Evolutionary conservation across 768 basidiomycete genomes (phyloP), one percentile per base, ranked within the genome.

Genomic region (Pleurotus giganteus): DNA sequence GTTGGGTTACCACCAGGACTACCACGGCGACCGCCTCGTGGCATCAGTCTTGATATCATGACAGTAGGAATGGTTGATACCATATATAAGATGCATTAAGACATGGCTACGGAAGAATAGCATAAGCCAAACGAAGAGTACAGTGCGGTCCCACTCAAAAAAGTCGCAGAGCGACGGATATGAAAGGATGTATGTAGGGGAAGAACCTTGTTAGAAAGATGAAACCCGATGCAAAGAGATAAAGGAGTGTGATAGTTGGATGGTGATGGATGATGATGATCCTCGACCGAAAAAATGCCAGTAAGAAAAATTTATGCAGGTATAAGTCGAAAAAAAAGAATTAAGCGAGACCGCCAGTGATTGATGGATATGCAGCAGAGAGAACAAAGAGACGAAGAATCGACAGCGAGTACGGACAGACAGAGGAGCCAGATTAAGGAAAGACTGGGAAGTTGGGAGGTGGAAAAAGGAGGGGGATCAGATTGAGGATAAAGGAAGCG

Each of bases 51-150:
- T n/a, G n/a, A n/a, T n/a, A n/a, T n/a, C n/a, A n/a, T n/a, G n/a
- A n/a, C n/a, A n/a, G n/a, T n/a, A n/a, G n/a, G n/a, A n/a, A n/a
- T n/a, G n/a, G n/a, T n/a, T n/a, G n/a, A n/a, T n/a, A n/a, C 21
- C 21, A 21, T 24, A 17, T 24, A 45, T 45, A 45, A 21, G 24
- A 45, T 45, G 43, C 23, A 45, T 45, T 45, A 45, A 45, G 43
- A 45, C 43, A 45, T 45, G 43, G 43, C 21, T 17, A 8, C 32
- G 32, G 43, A 45, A 45, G 21, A 45, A 45, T 45, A 45, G 43
- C 43, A 45, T 45, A 45, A 19, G 26, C 19, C n/a, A 15, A 24
- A n/a, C 39, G 24, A 24, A 24, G 43, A 45, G 43, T 45, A 45
- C 43, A 45, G 23, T 45, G 43, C 43, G 43, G 15, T 17, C 43